Base-by-base conservation (phyloP, 345 rosid species). In the Eucalyptus tenuipes region DNA sequence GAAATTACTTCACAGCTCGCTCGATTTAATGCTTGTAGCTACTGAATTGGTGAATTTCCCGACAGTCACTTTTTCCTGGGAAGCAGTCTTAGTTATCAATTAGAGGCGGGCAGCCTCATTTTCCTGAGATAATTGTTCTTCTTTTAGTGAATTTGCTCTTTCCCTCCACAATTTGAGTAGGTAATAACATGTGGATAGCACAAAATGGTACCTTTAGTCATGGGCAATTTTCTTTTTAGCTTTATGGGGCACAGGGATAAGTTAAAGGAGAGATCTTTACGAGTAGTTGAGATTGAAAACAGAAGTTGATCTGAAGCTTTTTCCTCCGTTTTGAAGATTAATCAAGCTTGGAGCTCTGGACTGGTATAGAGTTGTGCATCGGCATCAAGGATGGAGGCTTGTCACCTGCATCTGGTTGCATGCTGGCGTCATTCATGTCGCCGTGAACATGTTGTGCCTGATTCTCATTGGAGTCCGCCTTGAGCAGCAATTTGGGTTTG, bases 401-500 rank as follows among this genome's bases (percentile, higher is more conserved):
- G 25, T 97, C 53, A 93, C 95, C n/a, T 97, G 98, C 88, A 91
- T 96, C 91, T 98, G 99, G 99, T 92, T 98, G 88, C 99, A 98
- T 52, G 99, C 98, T 0, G 99, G 99, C 53, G 88, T 98, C 84
- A 91, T 97, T 87, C 99, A 98, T 94, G 92, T 98, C 68, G 93
- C 93, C 6, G 93, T 93, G 40, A 98, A 97, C 93, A 95, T 97
- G 99, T 37, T 98, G 87, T 94, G 98, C 91, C 94, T 98, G 59
- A 80, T 95, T 64, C 95, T 98, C 90, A 95, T 97, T 9, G 99
- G 99, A 53, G 92, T 96, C 87, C 98, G 99, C 75, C 99, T 97
- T 20, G 99, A 97, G 89, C 98, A 97, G 90, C 98, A 98, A 81
- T 98, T 97, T 86, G 99, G 99, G 53, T 98, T 96, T 48, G 97